These are phyloP conservation scores for Neurospora sp. DNA, from an alignment of 2,329 filamentous ascomycete genomes.

Conservation along the genomic window DNA sequence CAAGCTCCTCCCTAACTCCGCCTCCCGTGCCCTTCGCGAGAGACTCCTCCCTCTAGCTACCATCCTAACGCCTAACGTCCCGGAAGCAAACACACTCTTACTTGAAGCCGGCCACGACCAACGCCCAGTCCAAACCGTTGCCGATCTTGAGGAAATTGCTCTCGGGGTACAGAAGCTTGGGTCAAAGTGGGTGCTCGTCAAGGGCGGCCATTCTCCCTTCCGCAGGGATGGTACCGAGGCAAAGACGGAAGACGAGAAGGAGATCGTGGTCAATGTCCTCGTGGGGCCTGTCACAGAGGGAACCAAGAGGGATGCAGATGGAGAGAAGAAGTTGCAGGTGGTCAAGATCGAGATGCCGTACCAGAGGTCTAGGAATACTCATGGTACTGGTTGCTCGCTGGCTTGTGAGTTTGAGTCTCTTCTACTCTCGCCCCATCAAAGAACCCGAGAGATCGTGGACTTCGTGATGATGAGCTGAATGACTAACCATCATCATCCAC, in stretches of 20 bases:
- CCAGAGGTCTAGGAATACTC: slow-evolving; percentile 68
- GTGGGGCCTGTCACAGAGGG: slow-evolving; percentile 37
- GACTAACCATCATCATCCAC: not conserved
- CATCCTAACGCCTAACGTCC: slow-evolving; percentile 67
- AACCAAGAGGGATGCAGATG: slow-evolving; percentile 29
- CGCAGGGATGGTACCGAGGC: slow-evolving; percentile 52
- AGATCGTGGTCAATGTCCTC: slow-evolving; percentile 68
- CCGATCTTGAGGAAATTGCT: slow-evolving; percentile 61
- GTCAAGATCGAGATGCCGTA: slow-evolving; percentile 61
- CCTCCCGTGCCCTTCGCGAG: slow-evolving; percentile 50
- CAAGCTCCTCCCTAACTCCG: slow-evolving; percentile 53
- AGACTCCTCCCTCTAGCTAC: slow-evolving; percentile 57
- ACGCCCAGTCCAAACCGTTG: slow-evolving; percentile 40
- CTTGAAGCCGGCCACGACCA: slow-evolving; percentile 35
- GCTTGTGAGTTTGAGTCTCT: slow-evolving; percentile 52
- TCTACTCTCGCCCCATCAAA: not conserved
- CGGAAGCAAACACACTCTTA: slow-evolving; percentile 61
- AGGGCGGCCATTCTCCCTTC: slow-evolving; percentile 84
- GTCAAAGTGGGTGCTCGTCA: slow-evolving; percentile 72
- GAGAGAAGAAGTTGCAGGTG: slow-evolving; percentile 4
- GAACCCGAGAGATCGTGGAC: not conserved
- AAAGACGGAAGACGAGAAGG: slow-evolving; percentile 44
- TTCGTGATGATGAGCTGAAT: not conserved
- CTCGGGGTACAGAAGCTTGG: slow-evolving; percentile 58
- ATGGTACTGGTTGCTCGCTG: slow-evolving; percentile 89